phyloP scores from a whole-genome alignment of 305 asterid genomes.

The Ajuga reptans region DNA sequence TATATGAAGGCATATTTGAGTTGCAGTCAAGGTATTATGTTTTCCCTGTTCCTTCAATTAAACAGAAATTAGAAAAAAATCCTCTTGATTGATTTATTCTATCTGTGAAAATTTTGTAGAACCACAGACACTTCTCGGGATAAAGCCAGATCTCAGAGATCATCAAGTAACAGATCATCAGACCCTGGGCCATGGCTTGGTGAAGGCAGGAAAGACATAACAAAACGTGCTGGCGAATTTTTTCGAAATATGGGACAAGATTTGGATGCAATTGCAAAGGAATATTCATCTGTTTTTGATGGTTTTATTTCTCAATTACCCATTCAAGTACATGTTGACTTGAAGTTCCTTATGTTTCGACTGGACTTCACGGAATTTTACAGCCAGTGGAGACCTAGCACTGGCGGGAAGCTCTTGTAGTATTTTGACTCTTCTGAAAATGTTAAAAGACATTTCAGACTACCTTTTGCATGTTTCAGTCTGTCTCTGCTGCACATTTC shows the following conservation, averaged over 20 bases:
- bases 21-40: constrained; percentile 67
- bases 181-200: constrained; percentile 75
- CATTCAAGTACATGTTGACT: constrained; percentile 71
- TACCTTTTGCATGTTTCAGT: constrained; percentile 18
- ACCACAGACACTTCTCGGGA: constrained; percentile 45
- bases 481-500: constrained; percentile 25
- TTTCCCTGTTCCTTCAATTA: constrained; percentile 10
- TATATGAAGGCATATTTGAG: constrained; percentile 87
- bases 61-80: constrained; percentile 9
- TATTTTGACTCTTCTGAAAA: constrained; percentile 20
- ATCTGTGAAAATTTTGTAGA: constrained; percentile 38
- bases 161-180: constrained; percentile 46
- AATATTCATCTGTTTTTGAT: constrained; percentile 73
- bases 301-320: constrained; percentile 89
- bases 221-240: constrained; percentile 79
- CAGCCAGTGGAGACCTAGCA: constrained; percentile 48
- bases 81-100: constrained; percentile 16
- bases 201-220: constrained; percentile 87
- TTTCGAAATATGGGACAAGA: constrained; percentile 65
- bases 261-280: constrained; percentile 67
- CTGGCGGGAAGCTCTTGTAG: constrained; percentile 42
- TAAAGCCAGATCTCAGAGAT: constrained; percentile 40
- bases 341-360: constrained; percentile 90
- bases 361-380: constrained; percentile 90
- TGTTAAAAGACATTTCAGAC: constrained; percentile 3